Evolutionary conservation across 805 yeast genomes (phyloP).

Genomic region (Saturnispora mendoncae): DNA sequence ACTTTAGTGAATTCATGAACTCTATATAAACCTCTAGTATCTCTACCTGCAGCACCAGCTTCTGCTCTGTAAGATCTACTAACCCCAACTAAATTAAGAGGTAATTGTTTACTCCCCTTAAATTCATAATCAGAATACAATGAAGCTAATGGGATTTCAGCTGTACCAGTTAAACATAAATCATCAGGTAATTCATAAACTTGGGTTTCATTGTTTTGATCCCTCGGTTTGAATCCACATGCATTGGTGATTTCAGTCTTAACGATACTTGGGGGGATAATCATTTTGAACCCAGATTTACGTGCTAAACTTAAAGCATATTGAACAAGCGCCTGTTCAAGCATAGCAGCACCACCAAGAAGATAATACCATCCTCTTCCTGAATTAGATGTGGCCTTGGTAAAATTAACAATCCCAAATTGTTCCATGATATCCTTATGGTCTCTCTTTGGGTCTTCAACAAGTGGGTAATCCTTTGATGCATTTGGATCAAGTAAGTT

Average conservation of each 20-base stretch:
- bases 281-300: slow-evolving; percentile 55
- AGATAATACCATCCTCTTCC: slow-evolving; percentile 89
- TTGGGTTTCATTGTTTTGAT: slow-evolving; percentile 77
- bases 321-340: slow-evolving; percentile 85
- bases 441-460: slow-evolving; percentile 29
- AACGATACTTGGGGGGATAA: slow-evolving; percentile 81
- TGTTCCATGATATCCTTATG: slow-evolving; percentile 65
- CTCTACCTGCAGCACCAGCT: slow-evolving; percentile 94
- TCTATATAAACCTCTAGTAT: slow-evolving; percentile 83
- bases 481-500: slow-evolving; percentile 13
- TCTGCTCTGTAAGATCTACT: slow-evolving; percentile 89
- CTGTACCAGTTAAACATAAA: slow-evolving; percentile 81
- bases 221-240: slow-evolving; percentile 93
- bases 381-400: slow-evolving; percentile 61
- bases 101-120: slow-evolving; percentile 31
- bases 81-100: slow-evolving; percentile 63
- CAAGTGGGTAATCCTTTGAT: slow-evolving; percentile 15
- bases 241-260: slow-evolving; percentile 69
- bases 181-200: slow-evolving; percentile 53
- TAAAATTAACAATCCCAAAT: slow-evolving; percentile 62
- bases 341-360: slow-evolving; percentile 71
- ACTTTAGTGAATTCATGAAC: slow-evolving; percentile 97
- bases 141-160: slow-evolving; percentile 91
- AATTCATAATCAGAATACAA: slow-evolving; percentile 43
- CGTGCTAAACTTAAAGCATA: slow-evolving; percentile 66